Evolutionary conservation across 2,329 filamentous ascomycete genomes (phyloP).

Genomic region (Scopulariopsis brevicaulis): DNA sequence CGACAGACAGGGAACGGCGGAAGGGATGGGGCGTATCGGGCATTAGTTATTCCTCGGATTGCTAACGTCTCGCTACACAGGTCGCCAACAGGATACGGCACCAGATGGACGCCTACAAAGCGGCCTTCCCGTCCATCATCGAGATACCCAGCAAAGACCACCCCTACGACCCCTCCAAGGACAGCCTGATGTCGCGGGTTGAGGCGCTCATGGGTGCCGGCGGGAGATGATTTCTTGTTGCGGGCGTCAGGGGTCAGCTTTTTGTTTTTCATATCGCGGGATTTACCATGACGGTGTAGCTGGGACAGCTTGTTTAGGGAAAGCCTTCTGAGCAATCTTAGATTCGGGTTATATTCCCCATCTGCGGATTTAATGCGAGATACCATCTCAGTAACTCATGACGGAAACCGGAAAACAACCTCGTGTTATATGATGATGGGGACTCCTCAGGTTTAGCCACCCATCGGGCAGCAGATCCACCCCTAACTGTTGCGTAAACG

Average conservation of each 20-base stretch:
- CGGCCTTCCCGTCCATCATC: slow-evolving; percentile 89
- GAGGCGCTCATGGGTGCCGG: slow-evolving; percentile 1
- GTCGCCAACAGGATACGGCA: slow-evolving; percentile 89
- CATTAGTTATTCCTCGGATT: not conserved
- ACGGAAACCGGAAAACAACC: not conserved
- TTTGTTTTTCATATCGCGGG: not conserved
- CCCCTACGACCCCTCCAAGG: slow-evolving; percentile 97
- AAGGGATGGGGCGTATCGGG: not conserved
- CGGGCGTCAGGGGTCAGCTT: not conserved
- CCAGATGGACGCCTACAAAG: slow-evolving; percentile 81
- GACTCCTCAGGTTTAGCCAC: not conserved
- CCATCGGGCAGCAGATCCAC: not conserved
- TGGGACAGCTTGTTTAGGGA: not conserved
- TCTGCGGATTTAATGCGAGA: not conserved
- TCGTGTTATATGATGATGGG: not conserved
- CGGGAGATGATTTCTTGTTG: not conserved
- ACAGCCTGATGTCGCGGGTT: slow-evolving; percentile 52
- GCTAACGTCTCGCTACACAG: slow-evolving; percentile 30
- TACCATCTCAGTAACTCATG: not conserved
- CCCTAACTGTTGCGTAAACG: not conserved
- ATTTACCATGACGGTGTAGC: not conserved
- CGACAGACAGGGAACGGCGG: not conserved
- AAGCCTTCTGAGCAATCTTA: not conserved
- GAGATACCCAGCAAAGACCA: slow-evolving; percentile 99
- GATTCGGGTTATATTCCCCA: not conserved